Evolutionary conservation across 768 basidiomycete species (phyloP), one percentile per base, ranked within the genome.

Genomic region (Termitomyces eurrhizus): DNA sequence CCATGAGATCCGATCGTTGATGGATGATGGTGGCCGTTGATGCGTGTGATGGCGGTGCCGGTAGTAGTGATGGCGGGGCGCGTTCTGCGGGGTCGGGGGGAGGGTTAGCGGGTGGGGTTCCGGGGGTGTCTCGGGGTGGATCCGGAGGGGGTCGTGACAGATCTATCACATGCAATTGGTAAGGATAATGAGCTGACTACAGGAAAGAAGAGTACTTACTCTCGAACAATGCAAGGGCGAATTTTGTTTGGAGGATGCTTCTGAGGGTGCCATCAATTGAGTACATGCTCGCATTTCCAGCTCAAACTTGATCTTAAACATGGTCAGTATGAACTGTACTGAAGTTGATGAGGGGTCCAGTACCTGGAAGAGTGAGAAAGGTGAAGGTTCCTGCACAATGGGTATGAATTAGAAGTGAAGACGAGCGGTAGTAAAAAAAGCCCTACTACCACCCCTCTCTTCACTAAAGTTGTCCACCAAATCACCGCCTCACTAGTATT

Each of bases 91-190:
- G n/a, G n/a, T n/a, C n/a, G n/a, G n/a, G n/a, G n/a, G n/a, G n/a
- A n/a, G n/a, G n/a, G n/a, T n/a, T n/a, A n/a, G n/a, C n/a, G n/a
- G n/a, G n/a, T n/a, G n/a, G n/a, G n/a, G n/a, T n/a, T n/a, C n/a
- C n/a, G n/a, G n/a, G n/a, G n/a, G n/a, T n/a, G n/a, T n/a, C n/a
- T n/a, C n/a, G n/a, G n/a, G n/a, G n/a, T n/a, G n/a, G n/a, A n/a
- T 89, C 87, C 64, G 85, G 82, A 16, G 77, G 1, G 87, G 87
- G 65, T 87, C 87, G 0, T n/a, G n/a, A n/a, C n/a, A 86, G 88
- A 66, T 85, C 85, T 87, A 59, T 6, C 18, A 8, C 35, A 1
- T 36, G 13, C 32, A 37, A 35, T 51, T 0, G 21, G 48, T 26
- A 11, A 52, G 35, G 16, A 56, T 6, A 2, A 7, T 13, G 14